Conservation (phyloP, 352 stramenopile species). For the Phytophthora pinifolia region DNA sequence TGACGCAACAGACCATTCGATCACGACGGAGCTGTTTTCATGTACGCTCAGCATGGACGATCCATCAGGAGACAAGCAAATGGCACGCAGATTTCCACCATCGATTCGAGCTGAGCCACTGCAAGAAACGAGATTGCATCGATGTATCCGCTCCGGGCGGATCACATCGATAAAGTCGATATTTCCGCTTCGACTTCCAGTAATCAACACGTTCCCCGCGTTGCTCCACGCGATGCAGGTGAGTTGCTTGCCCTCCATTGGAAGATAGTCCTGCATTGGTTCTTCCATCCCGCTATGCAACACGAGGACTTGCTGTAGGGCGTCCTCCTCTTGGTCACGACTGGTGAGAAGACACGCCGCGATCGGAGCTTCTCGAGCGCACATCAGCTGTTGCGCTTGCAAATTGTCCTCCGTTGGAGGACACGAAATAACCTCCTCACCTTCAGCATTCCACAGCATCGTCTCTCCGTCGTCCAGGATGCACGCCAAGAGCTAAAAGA, state of each 20-base stretch:
- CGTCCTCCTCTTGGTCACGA: slow-evolving; percentile 27
- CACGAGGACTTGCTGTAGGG: slow-evolving; percentile 35
- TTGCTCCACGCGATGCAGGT: slow-evolving; percentile 39
- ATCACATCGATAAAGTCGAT: slow-evolving; percentile 42
- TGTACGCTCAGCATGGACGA: slow-evolving; percentile 37
- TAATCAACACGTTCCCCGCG: slow-evolving; percentile 26
- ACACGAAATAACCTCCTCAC: slow-evolving; percentile 29
- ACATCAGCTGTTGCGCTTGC: slow-evolving; percentile 32
- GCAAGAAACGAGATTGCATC: slow-evolving; percentile 29
- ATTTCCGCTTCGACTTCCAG: slow-evolving; percentile 26
- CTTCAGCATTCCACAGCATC: slow-evolving; percentile 37
- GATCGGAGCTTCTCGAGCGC: slow-evolving; percentile 34
- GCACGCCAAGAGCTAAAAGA: slow-evolving; percentile 31
- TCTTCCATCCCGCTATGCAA: slow-evolving; percentile 38
- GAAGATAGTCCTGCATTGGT: slow-evolving; percentile 36
- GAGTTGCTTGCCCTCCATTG: slow-evolving; percentile 39
- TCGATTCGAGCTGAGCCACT: slow-evolving; percentile 10
- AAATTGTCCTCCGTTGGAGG: slow-evolving; percentile 23
- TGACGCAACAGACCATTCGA: slow-evolving; percentile 37
- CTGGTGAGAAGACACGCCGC: slow-evolving; percentile 32
- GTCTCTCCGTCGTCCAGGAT: slow-evolving; percentile 29
- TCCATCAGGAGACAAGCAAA: slow-evolving; percentile 40
- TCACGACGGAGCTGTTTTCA: slow-evolving; percentile 19
- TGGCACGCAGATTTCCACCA: slow-evolving; percentile 17
- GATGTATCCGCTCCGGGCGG: slow-evolving; percentile 27